Evolutionary conservation across 768 basidiomycete genomes (phyloP), one percentile per base, ranked within the genome.

Genomic region (Cystofilobasidium macerans): DNA sequence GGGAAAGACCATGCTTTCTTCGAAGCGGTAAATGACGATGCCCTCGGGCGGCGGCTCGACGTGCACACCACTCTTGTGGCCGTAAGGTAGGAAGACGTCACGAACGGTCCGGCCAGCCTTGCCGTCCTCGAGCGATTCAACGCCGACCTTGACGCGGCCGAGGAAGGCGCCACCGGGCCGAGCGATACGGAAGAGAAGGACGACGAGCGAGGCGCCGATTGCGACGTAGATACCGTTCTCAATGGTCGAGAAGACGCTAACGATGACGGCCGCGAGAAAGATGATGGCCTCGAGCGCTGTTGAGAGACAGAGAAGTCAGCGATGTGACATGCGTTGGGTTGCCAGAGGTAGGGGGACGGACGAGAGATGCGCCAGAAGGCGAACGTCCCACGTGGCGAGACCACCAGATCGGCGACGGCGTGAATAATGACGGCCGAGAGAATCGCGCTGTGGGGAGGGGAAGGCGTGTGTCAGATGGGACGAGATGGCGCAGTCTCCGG

Each of bases 161-260:
- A 99, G 82, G 85, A 98, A 97, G 48, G 85, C 80, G 11, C 89
- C 90, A 30, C 88, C 84, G n/a, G 95, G 91, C 70, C 85, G 84
- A 28, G 93, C 92, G 67, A 97, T 75, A 54, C 93, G 86, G 73
- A 93, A 77, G 62, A 98, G 81, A 18, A 98, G 81, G 20, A 98
- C 82, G 7, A 80, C 87, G 26, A 84, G 75, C 0, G 92, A 94
- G 1, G 87, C 80, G 24, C 78, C 76, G 70, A 98, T 85, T 14
- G 92, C 89, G 62, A 74, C 72, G 75, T 79, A 75, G 70, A 76
- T 76, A 71, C 57, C 59, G 47, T 54, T 47, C 38, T 98, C 95
- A 71, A 98, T 94, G 26, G 84, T 83, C n/a, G 88, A 85, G 79
- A 98, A 98, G 54, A 99, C 76, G 9, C 90, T 77, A 8, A 65